Evolutionary conservation across 495 filamentous ascomycete species (phyloP).

Genomic region (Aspergillus hancockii): DNA sequence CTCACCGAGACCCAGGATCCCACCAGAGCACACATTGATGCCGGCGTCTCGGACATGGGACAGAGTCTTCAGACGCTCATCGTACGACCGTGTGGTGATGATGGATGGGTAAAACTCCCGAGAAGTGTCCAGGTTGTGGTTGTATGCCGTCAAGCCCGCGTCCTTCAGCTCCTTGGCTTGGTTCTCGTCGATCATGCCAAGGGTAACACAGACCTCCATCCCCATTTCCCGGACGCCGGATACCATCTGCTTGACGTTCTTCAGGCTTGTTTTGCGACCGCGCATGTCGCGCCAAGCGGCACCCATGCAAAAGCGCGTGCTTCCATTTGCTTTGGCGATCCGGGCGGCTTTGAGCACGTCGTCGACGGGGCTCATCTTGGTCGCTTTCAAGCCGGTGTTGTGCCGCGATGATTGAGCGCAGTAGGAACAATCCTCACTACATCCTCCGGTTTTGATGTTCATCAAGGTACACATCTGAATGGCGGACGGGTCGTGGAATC

Average conservation of each 20-base stretch:
- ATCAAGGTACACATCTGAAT: slow-evolving; percentile 90
- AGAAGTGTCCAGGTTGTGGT: slow-evolving; percentile 88
- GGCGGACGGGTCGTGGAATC: slow-evolving; percentile 74
- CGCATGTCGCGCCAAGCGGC: slow-evolving; percentile 92
- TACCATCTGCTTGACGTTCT: slow-evolving; percentile 81
- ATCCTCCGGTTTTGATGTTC: slow-evolving; percentile 95
- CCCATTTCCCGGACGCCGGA: slow-evolving; percentile 72
- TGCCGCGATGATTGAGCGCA: slow-evolving; percentile 84
- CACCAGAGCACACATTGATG: slow-evolving; percentile 82
- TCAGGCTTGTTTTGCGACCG: slow-evolving; percentile 74
- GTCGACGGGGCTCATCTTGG: slow-evolving; percentile 73
- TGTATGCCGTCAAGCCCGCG: slow-evolving; percentile 85
- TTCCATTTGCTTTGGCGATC: slow-evolving; percentile 75
- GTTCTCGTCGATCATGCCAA: slow-evolving; percentile 79
- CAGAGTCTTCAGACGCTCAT: slow-evolving; percentile 76
- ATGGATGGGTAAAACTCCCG: slow-evolving; percentile 80
- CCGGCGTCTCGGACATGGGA: slow-evolving; percentile 76
- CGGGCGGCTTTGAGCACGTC: slow-evolving; percentile 74
- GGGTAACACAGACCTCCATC: slow-evolving; percentile 85
- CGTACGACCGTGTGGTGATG: slow-evolving; percentile 79
- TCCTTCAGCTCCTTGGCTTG: slow-evolving; percentile 78
- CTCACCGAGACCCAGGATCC: slow-evolving; percentile 80
- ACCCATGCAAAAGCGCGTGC: slow-evolving; percentile 89
- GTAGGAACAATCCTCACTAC: slow-evolving; percentile 85
- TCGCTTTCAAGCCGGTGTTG: slow-evolving; percentile 73